phyloP scores from a whole-genome alignment of 2,329 filamentous ascomycete genomes.

The Corinectria fuckeliana region DNA sequence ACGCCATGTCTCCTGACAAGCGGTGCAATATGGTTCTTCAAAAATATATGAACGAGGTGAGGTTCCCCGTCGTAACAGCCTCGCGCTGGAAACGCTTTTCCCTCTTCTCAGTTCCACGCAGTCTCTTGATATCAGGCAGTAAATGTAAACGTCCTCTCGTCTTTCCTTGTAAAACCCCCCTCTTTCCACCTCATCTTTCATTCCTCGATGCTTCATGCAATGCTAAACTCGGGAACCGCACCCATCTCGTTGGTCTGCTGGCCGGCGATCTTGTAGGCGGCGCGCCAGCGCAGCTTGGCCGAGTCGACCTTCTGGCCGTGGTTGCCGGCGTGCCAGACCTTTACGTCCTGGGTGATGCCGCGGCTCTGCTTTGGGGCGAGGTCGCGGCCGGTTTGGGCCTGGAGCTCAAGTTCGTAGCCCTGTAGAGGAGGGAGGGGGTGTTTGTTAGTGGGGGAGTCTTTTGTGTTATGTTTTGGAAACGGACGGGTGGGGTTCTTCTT shows the following conservation, averaged over 20 bases:
- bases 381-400: conserved; percentile 82
- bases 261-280: conserved; percentile 75
- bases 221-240: conserved; percentile 79
- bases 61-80: conserved; percentile 2
- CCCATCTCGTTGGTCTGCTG: conserved; percentile 80
- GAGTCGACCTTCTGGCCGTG: conserved; percentile 70
- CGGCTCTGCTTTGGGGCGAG: conserved; percentile 74
- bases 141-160: neutral
- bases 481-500: neutral
- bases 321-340: conserved; percentile 76
- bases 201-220: conserved; percentile 59
- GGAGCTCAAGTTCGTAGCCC: conserved; percentile 81
- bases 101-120: neutral
- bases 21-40: neutral
- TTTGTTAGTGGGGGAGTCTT: neutral
- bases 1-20: neutral
- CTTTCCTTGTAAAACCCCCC: neutral
- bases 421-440: conserved; percentile 48
- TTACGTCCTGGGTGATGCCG: conserved; percentile 83
- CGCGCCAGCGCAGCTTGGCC: conserved; percentile 91
- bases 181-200: neutral
- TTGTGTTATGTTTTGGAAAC: neutral
- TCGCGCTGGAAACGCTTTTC: conserved; percentile 18
- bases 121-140: neutral
- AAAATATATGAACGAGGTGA: neutral